A percentile compares a stretch with the other conserved stretches of the same genome.
Evolutionary conservation across 495 filamentous ascomycete genomes (phyloP).

Genomic region (Viridothelium virens): DNA sequence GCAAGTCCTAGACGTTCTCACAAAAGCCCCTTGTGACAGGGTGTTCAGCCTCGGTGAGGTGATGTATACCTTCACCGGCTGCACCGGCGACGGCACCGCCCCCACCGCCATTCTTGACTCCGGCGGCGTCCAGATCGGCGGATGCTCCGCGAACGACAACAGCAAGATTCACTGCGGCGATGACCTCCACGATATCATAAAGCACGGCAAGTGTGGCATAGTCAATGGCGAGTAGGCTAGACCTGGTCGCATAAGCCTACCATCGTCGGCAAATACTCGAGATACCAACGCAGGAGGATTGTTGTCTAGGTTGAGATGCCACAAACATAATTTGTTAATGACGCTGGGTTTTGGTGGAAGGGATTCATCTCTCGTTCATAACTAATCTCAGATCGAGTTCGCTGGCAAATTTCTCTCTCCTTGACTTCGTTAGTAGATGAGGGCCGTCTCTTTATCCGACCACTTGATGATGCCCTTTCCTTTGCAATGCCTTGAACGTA

Average conservation of each 20-base stretch:
- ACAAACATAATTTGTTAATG: neutral
- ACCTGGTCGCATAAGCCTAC: neutral
- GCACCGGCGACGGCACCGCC: neutral
- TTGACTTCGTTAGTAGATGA: neutral
- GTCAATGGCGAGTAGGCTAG: neutral
- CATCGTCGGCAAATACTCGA: neutral
- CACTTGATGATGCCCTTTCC: neutral
- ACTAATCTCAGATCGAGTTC: neutral
- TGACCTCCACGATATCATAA: neutral
- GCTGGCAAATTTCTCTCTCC: neutral
- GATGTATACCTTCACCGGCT: conserved; percentile 1
- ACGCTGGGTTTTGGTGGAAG: neutral
- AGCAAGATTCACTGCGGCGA: neutral
- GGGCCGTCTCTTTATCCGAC: neutral
- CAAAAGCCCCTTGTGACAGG: neutral
- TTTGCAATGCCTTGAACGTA: neutral
- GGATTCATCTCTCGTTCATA: neutral
- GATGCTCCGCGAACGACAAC: neutral
- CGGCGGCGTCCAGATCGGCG: neutral
- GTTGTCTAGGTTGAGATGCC: neutral
- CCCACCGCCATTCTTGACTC: neutral
- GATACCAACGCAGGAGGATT: neutral
- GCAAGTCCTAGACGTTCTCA: conserved; percentile 1
- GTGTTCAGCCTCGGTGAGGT: neutral
- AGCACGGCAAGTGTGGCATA: neutral